These are phyloP conservation scores for Fraxinus ornus DNA, from an alignment of 305 asterid genomes.

Conservation along the genomic window DNA sequence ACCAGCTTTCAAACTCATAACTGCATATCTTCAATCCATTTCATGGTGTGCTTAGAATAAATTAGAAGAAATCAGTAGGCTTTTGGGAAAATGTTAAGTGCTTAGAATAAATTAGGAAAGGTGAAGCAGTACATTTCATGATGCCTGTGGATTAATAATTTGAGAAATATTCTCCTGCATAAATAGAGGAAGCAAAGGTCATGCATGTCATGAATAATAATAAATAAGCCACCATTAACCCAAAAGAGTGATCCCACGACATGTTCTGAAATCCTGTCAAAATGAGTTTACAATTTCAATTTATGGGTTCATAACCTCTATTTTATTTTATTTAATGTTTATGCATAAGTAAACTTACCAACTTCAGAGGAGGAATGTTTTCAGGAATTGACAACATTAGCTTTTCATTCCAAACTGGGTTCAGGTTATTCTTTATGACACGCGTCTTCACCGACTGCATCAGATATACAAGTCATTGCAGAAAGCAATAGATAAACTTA, in stretches of 20 bases:
- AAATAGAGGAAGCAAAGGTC: neutral
- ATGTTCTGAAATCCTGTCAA: neutral
- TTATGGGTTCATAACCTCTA: neutral
- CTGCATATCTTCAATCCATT: neutral
- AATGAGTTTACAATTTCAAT: neutral
- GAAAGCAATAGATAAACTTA: constrained; percentile 12
- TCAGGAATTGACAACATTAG: constrained; percentile 95
- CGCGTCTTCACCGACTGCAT: constrained; percentile 88
- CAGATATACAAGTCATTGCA: neutral
- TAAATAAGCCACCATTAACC: neutral
- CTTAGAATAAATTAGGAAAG: neutral
- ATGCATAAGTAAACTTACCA: constrained; percentile 43
- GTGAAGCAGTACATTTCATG: neutral
- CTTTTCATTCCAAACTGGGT: constrained; percentile 95
- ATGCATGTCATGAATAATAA: neutral
- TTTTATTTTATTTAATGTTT: neutral
- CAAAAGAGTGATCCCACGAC: neutral
- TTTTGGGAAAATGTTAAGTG: neutral
- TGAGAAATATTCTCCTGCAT: neutral
- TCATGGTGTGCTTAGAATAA: neutral
- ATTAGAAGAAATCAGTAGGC: neutral
- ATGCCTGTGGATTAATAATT: neutral
- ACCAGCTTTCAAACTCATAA: neutral
- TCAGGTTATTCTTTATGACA: constrained; percentile 82
- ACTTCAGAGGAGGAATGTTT: constrained; percentile 72